Percentiles rank a stretch among this genome's conserved stretches.
These are phyloP conservation scores for Aspergillus diversus DNA, from an alignment of 495 filamentous ascomycete species.

Conservation along the genomic window DNA sequence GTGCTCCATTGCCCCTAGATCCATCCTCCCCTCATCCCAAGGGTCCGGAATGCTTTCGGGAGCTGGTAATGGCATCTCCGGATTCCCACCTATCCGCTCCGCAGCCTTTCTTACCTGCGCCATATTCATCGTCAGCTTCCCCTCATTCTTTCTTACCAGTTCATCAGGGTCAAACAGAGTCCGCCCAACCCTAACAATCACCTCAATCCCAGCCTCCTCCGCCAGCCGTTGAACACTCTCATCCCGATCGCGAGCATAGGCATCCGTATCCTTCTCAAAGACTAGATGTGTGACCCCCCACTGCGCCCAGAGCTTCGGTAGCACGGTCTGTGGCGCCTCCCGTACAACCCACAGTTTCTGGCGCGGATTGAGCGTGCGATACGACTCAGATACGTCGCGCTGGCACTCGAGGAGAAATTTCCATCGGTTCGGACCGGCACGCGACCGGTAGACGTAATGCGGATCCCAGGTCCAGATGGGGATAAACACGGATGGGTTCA, in stretches of 20 bases:
- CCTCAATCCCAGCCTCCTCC: constrained; percentile 63
- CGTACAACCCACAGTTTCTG: constrained; percentile 69
- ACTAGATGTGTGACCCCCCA: constrained; percentile 73
- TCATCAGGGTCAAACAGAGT: constrained; percentile 71
- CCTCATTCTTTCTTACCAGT: constrained; percentile 61
- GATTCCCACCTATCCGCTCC: constrained; percentile 50
- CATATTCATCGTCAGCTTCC: constrained; percentile 72
- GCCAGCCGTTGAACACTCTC: constrained; percentile 55
- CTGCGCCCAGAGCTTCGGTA: constrained; percentile 67
- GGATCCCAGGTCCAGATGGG: constrained; percentile 74
- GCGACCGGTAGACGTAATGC: constrained; percentile 70
- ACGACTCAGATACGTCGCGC: constrained; percentile 61
- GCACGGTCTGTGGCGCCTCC: constrained; percentile 67
- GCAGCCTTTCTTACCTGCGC: constrained; percentile 58
- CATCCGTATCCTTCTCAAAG: constrained; percentile 75
- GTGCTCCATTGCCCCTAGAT: constrained; percentile 54
- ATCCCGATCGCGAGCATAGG: constrained; percentile 66
- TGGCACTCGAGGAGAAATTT: constrained; percentile 72
- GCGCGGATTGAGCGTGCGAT: constrained; percentile 62
- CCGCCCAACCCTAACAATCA: constrained; percentile 60
- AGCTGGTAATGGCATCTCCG: constrained; percentile 57
- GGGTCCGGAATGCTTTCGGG: constrained; percentile 62
- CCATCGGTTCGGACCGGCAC: constrained; percentile 69
- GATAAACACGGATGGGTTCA: constrained; percentile 64
- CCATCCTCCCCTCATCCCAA: constrained; percentile 48